These are phyloP conservation scores for Aspergillus tubingensis DNA, from an alignment of 2,329 filamentous ascomycete genomes.

Conservation along the genomic window DNA sequence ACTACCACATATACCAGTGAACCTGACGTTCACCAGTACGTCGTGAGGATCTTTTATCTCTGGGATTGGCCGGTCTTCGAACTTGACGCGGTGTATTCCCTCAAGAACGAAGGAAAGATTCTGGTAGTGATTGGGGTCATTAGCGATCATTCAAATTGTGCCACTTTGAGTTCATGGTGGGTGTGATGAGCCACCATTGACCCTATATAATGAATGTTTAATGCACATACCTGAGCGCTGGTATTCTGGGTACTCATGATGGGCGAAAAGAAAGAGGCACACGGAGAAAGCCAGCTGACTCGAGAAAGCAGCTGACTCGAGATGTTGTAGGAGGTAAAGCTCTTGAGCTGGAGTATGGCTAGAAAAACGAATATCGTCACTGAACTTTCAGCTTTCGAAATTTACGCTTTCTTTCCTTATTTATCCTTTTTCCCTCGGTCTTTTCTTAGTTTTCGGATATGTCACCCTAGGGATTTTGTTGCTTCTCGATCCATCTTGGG, in stretches of 20 bases:
- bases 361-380: not conserved
- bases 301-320: not conserved
- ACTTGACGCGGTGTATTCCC: conserved; percentile 70
- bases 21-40: conserved; percentile 78
- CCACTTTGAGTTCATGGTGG: not conserved
- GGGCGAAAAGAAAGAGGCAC: not conserved
- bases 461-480: not conserved
- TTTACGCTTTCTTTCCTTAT: not conserved
- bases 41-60: conserved; percentile 67
- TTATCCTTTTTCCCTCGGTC: not conserved
- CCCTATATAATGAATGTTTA: not conserved
- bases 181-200: not conserved
- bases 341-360: not conserved
- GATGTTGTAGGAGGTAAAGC: not conserved
- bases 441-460: not conserved
- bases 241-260: not conserved
- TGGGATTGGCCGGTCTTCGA: conserved; percentile 74
- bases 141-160: not conserved
- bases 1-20: conserved; percentile 85
- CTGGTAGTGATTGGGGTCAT: conserved; percentile 43
- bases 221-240: not conserved
- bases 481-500: not conserved
- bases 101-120: conserved; percentile 86
- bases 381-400: not conserved
- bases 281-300: not conserved